These are phyloP conservation scores for Kewa caespitosa DNA, from an alignment of 179 eudicot genomes.

Conservation along the genomic window DNA sequence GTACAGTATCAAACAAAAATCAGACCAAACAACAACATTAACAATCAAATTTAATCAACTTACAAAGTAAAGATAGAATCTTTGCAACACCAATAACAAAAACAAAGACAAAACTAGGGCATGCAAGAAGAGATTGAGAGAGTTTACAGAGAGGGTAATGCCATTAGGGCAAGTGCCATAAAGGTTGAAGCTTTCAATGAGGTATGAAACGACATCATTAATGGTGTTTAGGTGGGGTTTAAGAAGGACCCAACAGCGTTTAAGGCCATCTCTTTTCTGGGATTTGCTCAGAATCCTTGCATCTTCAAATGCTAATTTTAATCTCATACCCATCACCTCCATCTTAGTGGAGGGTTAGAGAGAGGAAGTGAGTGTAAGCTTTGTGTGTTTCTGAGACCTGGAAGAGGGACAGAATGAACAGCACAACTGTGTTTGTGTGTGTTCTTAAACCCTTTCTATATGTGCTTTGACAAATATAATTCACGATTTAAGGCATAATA, in stretches of 20 bases:
- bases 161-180: conserved; percentile 71
- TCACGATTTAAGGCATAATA: too few species aligned
- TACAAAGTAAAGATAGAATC: not conserved
- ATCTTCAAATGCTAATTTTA: conserved; percentile 53
- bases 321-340: conserved; percentile 37
- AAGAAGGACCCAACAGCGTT: conserved; percentile 61
- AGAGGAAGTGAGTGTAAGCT: not conserved
- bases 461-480: too few species aligned
- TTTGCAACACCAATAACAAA: not conserved
- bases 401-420: too few species aligned
- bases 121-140: conserved; percentile 22
- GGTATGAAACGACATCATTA: conserved; percentile 46
- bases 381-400: too few species aligned
- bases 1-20: not conserved
- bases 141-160: conserved; percentile 61
- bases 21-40: not conserved
- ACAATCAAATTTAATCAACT: not conserved
- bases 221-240: conserved; percentile 52
- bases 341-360: conserved; percentile 23
- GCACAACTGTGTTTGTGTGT: too few species aligned
- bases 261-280: conserved; percentile 59
- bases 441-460: too few species aligned
- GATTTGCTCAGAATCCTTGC: conserved; percentile 43
- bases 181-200: conserved; percentile 60
- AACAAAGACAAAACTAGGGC: conserved; percentile 12